These are phyloP conservation scores for Warburgia ugandensis DNA, from an alignment of 164 flowering plant genomes.

Conservation along the genomic window DNA sequence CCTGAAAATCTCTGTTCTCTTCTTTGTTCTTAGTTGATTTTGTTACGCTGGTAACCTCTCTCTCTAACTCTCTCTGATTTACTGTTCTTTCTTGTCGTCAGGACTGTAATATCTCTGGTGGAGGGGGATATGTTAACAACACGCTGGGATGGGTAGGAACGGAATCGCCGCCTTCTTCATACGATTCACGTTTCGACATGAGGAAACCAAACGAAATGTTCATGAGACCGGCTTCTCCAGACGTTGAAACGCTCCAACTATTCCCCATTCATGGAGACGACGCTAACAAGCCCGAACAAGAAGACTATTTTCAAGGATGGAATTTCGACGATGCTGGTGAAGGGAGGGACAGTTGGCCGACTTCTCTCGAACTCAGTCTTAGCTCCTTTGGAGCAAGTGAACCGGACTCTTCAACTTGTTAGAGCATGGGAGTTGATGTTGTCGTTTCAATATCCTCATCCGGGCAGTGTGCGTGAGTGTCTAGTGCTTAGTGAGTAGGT, in stretches of 20 bases:
- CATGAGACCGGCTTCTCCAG: conserved; percentile 15
- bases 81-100: conserved; percentile 10
- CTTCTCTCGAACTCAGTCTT: conserved; percentile 77
- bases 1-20: too few relatives aligned
- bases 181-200: conserved; percentile 23
- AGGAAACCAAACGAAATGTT: conserved; percentile 4
- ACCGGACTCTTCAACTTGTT: too few relatives aligned
- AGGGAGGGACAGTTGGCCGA: conserved; percentile 7
- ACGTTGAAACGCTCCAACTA: conserved; percentile 72
- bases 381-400: conserved; percentile 11
- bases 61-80: neutral
- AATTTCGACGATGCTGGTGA: conserved; percentile 14
- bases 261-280: conserved; percentile 71
- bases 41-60: neutral
- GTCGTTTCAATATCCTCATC: too few relatives aligned
- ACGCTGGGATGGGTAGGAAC: conserved; percentile 44
- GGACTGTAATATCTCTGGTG: conserved; percentile 66
- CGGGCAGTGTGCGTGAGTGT: too few relatives aligned
- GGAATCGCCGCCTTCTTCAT: conserved; percentile 28
- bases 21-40: too few relatives aligned
- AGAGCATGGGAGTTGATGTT: too few relatives aligned
- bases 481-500: too few relatives aligned
- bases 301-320: conserved; percentile 26
- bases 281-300: neutral
- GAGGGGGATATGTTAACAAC: conserved; percentile 19